Evolutionary conservation across 179 eudicot genomes (phyloP).

Genomic region (Vitellaria paradoxa): DNA sequence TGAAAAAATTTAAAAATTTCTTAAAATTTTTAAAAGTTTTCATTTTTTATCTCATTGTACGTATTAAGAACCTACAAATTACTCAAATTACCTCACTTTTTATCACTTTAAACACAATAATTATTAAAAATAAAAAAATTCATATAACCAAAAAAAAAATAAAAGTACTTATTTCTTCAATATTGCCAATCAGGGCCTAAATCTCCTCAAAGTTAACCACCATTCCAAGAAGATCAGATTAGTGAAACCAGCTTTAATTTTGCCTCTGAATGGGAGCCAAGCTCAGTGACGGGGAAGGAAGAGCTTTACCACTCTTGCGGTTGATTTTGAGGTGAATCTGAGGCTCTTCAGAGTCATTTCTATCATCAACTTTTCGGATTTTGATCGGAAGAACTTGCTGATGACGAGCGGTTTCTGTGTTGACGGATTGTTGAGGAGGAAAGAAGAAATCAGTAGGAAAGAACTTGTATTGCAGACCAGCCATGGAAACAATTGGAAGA

Average conservation of each 20-base stretch:
- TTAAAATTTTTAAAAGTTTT: too few relatives aligned
- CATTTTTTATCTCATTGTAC: too few relatives aligned
- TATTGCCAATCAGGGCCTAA: too few relatives aligned
- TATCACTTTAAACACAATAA: too few relatives aligned
- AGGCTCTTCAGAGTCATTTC: not conserved
- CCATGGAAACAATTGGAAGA: not conserved
- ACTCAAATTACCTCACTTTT: too few relatives aligned
- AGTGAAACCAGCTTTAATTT: not conserved
- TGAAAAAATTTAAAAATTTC: too few relatives aligned
- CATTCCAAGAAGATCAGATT: not conserved
- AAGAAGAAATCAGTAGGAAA: slow-evolving; percentile 3
- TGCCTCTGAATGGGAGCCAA: not conserved
- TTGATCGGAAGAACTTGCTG: not conserved
- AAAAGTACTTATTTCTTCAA: too few relatives aligned
- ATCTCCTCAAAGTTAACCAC: not conserved
- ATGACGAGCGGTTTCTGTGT: not conserved
- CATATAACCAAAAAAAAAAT: too few relatives aligned
- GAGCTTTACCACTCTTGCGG: slow-evolving; percentile 2
- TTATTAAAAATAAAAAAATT: too few relatives aligned
- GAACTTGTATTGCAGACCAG: not conserved
- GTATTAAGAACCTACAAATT: too few relatives aligned
- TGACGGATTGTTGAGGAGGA: not conserved
- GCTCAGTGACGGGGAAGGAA: not conserved
- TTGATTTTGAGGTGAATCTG: not conserved
- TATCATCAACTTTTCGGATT: not conserved